These are phyloP conservation scores for Singerocomus inundabilis DNA, from an alignment of 1,284 basidiomycete species.

Conservation along the genomic window DNA sequence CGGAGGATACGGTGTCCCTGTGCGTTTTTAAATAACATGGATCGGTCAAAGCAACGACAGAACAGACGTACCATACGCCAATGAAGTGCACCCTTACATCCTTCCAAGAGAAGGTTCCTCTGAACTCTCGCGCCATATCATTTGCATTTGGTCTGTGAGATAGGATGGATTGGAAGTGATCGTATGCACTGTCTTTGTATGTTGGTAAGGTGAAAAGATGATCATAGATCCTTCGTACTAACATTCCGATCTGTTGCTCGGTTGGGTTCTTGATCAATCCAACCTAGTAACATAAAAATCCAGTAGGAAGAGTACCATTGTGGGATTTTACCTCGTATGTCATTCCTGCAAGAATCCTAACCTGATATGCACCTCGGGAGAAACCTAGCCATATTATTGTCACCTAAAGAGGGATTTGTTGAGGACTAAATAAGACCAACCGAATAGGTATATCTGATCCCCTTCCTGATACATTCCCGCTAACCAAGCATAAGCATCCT, in stretches of 20 bases:
- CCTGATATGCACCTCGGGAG: slow-evolving; percentile 48
- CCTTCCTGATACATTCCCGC: slow-evolving; percentile 37
- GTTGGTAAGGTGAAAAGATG: neutral
- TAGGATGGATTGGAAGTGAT: slow-evolving; percentile 16
- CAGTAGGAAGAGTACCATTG: too few relatives aligned
- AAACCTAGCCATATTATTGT: too few relatives aligned
- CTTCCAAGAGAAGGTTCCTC: slow-evolving; percentile 35
- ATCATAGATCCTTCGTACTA: neutral
- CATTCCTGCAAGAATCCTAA: slow-evolving; percentile 42
- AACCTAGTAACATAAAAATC: slow-evolving; percentile 27
- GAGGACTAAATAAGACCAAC: slow-evolving; percentile 37
- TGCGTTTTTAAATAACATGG: too few relatives aligned
- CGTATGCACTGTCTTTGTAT: neutral
- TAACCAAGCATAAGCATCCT: slow-evolving; percentile 42
- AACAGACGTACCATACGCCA: slow-evolving; percentile 37
- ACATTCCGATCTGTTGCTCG: slow-evolving; percentile 20
- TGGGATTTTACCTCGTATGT: slow-evolving; percentile 39
- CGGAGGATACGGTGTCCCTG: slow-evolving; percentile 46
- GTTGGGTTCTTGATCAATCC: slow-evolving; percentile 33
- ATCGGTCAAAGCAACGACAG: neutral
- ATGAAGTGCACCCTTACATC: slow-evolving; percentile 39
- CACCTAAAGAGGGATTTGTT: neutral
- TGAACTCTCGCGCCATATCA: slow-evolving; percentile 37
- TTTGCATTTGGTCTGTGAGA: slow-evolving; percentile 14
- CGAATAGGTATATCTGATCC: slow-evolving; percentile 44